Evolutionary conservation across 2,329 filamentous ascomycete genomes (phyloP).

Genomic region (Sclerotinia nivalis): DNA sequence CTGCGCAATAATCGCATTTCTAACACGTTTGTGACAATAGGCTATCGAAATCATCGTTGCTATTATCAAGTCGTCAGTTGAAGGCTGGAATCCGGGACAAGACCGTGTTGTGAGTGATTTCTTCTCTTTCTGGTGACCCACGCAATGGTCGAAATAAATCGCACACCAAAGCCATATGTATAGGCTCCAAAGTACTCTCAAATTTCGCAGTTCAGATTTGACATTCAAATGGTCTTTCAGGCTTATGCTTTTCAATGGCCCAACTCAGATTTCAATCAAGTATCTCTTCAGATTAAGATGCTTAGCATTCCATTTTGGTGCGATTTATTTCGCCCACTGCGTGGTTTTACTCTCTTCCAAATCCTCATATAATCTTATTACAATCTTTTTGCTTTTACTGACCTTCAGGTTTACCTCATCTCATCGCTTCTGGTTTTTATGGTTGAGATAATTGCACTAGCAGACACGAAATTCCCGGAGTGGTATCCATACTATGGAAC

Average conservation of each 20-base stretch:
- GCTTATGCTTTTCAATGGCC: background rate
- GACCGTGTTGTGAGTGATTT: constrained; percentile 37
- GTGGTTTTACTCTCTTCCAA: background rate
- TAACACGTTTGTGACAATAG: constrained; percentile 42
- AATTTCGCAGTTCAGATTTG: background rate
- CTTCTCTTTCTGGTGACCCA: background rate
- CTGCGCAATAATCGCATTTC: background rate
- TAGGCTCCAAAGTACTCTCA: background rate
- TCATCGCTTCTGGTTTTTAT: constrained; percentile 66
- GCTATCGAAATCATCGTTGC: constrained; percentile 38
- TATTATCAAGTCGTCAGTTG: constrained; percentile 33
- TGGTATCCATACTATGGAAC: constrained; percentile 66
- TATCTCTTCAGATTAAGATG: background rate
- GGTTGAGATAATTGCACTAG: constrained; percentile 57
- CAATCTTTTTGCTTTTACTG: constrained; percentile 14
- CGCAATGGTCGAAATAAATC: background rate
- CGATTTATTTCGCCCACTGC: background rate
- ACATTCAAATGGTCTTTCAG: background rate
- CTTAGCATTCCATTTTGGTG: too few relatives aligned
- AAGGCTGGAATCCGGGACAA: constrained; percentile 35
- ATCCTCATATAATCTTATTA: background rate
- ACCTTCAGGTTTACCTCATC: constrained; percentile 53
- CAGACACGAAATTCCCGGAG: constrained; percentile 51
- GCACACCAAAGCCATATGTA: too few relatives aligned
- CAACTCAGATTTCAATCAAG: background rate